Conservation (phyloP, 1,284 basidiomycete genomes). For the Moesziomyces globuligerus region DNA sequence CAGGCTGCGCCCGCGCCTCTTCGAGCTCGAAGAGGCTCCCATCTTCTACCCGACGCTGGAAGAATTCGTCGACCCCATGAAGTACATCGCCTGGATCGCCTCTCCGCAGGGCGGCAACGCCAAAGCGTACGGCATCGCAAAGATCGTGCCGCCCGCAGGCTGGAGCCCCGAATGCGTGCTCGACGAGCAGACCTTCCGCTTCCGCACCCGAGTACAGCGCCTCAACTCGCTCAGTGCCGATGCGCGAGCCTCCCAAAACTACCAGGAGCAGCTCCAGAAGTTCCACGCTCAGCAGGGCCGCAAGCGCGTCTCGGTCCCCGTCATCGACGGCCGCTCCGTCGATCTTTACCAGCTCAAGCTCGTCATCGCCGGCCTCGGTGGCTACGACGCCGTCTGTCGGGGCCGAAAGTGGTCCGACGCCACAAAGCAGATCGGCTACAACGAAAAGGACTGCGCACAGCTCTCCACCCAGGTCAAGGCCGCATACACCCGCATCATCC, state of each 20-base stretch:
- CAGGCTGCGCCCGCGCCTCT: slow-evolving; percentile 69
- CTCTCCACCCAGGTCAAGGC: slow-evolving; percentile 87
- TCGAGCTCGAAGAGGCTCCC: slow-evolving; percentile 89
- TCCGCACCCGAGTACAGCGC: slow-evolving; percentile 92
- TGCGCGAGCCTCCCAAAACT: slow-evolving; percentile 94
- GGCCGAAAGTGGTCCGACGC: slow-evolving; percentile 87
- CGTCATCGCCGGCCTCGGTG: slow-evolving; percentile 87
- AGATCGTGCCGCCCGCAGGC: slow-evolving; percentile 89
- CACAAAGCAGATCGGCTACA: slow-evolving; percentile 82
- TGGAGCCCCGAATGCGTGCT: slow-evolving; percentile 99
- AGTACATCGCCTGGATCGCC: slow-evolving; percentile 80
- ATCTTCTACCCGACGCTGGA: slow-evolving; percentile 86
- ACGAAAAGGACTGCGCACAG: slow-evolving; percentile 72
- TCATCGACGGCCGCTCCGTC: slow-evolving; percentile 88
- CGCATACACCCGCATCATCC: slow-evolving; percentile 87
- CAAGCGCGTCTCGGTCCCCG: slow-evolving; percentile 86
- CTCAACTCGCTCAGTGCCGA: slow-evolving; percentile 97
- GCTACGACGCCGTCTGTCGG: slow-evolving; percentile 81
- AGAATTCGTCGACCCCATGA: slow-evolving; percentile 95
- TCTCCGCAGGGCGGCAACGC: slow-evolving; percentile 77
- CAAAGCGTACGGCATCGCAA: slow-evolving; percentile 87
- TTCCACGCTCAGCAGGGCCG: slow-evolving; percentile 69
- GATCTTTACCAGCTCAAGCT: slow-evolving; percentile 93
- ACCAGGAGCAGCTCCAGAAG: slow-evolving; percentile 89
- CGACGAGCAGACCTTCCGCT: slow-evolving; percentile 89